Conservation (phyloP, 2,329 filamentous ascomycete species). For the Cladophialophora bantiana region DNA sequence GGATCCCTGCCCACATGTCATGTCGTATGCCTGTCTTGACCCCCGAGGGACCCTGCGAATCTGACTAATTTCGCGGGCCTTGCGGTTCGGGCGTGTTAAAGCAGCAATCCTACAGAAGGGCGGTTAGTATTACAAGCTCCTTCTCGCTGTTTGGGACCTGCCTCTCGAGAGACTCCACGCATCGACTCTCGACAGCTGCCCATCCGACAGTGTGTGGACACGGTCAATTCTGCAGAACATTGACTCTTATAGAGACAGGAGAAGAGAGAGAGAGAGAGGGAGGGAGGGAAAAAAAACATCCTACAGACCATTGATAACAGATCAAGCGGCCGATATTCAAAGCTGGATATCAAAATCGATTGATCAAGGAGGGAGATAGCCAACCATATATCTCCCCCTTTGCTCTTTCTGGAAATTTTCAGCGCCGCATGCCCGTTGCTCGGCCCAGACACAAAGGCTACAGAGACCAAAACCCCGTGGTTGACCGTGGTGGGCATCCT, state of each 20-base stretch:
- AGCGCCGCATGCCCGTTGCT: neutral
- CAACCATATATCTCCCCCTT: neutral
- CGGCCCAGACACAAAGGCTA: neutral
- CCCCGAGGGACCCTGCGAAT: neutral
- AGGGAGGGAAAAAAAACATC: neutral
- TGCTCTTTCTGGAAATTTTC: neutral
- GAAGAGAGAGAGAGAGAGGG: neutral
- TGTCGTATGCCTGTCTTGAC: neutral
- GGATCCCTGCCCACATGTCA: neutral
- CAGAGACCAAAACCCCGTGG: neutral
- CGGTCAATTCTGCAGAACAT: neutral
- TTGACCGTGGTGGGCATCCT: neutral
- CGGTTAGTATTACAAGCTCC: conserved; percentile 23
- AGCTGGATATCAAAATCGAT: neutral
- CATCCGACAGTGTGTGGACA: conserved; percentile 12
- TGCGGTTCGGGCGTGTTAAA: conserved; percentile 12
- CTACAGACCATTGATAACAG: neutral
- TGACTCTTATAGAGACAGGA: neutral
- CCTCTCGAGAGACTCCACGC: conserved; percentile 24
- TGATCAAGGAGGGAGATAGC: neutral
- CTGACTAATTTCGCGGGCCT: conserved; percentile 25
- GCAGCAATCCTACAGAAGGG: conserved; percentile 16
- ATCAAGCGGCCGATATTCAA: neutral
- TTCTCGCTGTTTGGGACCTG: conserved; percentile 16
- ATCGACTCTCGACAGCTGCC: conserved; percentile 4